A percentile compares a stretch with the other conserved stretches of the same genome.
Conservation (phyloP, 1,139 yeast genomes). For the Scheffersomyces insectosa region DNA sequence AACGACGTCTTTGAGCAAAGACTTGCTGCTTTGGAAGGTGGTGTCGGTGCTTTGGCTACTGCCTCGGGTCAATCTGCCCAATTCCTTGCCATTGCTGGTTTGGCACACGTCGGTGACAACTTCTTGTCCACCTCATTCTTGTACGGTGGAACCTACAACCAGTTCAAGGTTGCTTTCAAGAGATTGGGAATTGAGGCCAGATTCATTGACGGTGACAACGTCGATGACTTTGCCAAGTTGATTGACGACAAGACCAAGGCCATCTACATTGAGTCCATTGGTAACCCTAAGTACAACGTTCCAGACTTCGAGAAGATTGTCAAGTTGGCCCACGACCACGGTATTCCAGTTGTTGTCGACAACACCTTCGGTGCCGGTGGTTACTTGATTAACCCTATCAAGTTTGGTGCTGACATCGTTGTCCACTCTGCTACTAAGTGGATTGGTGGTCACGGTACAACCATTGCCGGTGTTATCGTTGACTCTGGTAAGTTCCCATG, state of each 20-base stretch:
- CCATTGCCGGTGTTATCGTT: conserved; percentile 88
- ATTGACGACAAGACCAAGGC: conserved; percentile 89
- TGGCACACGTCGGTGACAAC: conserved; percentile 89
- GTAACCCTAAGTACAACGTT: conserved; percentile 90
- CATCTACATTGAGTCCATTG: conserved; percentile 84
- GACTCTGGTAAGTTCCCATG: conserved; percentile 94
- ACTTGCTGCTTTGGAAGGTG: conserved; percentile 90
- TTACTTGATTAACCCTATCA: conserved; percentile 78
- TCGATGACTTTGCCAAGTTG: conserved; percentile 67
- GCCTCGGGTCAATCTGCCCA: conserved; percentile 97
- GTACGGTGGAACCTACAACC: conserved; percentile 96
- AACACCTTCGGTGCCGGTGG: conserved; percentile 99
- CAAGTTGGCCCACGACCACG: conserved; percentile 80
- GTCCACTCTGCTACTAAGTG: conserved; percentile 95
- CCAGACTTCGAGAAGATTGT: conserved; percentile 85
- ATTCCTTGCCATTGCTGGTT: conserved; percentile 75
- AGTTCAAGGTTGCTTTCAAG: conserved; percentile 88
- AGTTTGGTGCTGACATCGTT: conserved; percentile 84
- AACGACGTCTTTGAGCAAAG: conserved; percentile 87
- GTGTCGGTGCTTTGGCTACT: conserved; percentile 87
- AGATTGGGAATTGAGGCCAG: conserved; percentile 82
- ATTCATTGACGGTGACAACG: conserved; percentile 76
- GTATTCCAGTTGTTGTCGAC: conserved; percentile 91
- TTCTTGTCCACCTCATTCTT: conserved; percentile 83
- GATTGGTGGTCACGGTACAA: conserved; percentile 98